Conservation (phyloP, 257 asterid species). For the Solanum okadae region DNA sequence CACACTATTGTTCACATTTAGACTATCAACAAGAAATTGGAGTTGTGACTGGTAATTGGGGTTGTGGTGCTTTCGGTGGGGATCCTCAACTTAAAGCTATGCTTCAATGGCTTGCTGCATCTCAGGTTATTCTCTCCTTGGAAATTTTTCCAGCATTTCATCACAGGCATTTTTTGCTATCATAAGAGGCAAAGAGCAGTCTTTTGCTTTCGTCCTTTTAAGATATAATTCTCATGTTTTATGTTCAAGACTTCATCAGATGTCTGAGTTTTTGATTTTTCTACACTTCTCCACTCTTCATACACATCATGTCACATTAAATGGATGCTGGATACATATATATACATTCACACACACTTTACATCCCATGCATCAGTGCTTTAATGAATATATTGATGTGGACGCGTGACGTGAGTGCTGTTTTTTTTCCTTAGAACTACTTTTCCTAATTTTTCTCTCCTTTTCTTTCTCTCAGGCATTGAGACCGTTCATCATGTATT, state of each 20-base stretch:
- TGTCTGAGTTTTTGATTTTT: not conserved
- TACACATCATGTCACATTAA: not conserved
- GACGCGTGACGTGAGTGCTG: not conserved
- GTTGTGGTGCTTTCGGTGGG: conserved; percentile 95
- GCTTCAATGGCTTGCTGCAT: conserved; percentile 90
- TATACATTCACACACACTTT: not conserved
- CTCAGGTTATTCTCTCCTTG: conserved; percentile 34
- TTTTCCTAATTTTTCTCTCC: not conserved
- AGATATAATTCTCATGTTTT: not conserved
- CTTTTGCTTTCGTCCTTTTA: not conserved
- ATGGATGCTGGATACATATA: not conserved
- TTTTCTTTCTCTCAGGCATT: conserved; percentile 22
- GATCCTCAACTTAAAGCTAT: conserved; percentile 80
- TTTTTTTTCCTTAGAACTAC: not conserved
- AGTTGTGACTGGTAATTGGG: conserved; percentile 91
- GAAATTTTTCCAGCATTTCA: not conserved
- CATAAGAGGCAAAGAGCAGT: not conserved
- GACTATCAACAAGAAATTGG: conserved; percentile 33
- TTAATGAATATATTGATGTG: not conserved
- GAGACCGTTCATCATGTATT: conserved; percentile 63
- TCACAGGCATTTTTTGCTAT: not conserved
- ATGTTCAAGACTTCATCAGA: not conserved
- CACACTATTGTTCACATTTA: not conserved
- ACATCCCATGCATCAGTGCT: not conserved
- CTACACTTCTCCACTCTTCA: not conserved